Conservation (phyloP, 371 early-diverging fungal genomes). For the Mucor circinelloides region DNA sequence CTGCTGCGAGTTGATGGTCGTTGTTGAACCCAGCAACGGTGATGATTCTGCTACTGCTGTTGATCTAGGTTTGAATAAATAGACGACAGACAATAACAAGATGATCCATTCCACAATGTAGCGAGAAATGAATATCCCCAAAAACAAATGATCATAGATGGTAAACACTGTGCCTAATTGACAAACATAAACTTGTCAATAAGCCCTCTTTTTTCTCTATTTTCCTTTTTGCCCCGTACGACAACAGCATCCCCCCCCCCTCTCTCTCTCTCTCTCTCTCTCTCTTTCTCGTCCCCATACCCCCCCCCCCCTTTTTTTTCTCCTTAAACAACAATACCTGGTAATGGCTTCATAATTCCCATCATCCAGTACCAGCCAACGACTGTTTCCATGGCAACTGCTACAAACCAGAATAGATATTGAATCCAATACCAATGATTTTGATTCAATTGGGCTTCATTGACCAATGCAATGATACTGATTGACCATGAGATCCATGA, state of each 20-base stretch:
- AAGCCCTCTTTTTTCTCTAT: not conserved
- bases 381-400: conserved; percentile 33
- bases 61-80: conserved; percentile 26
- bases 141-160: conserved; percentile 36
- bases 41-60: conserved; percentile 3
- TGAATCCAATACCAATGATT: conserved; percentile 49
- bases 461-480: conserved; percentile 21
- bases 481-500: conserved; percentile 47
- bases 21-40: conserved; percentile 4
- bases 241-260: not conserved
- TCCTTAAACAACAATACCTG: conserved; percentile 28
- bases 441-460: conserved; percentile 39
- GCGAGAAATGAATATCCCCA: conserved; percentile 38
- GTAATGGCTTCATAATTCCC: conserved; percentile 32
- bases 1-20: conserved; percentile 19
- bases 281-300: not conserved
- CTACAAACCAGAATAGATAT: conserved; percentile 42
- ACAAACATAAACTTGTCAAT: not conserved
- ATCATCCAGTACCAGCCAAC: conserved; percentile 47
- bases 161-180: conserved; percentile 27
- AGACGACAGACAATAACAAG: conserved; percentile 28
- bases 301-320: not conserved
- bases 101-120: conserved; percentile 34
- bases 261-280: not conserved
- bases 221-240: not conserved